Conservation (phyloP, 1,284 basidiomycete genomes). For the Austropuccinia psidii region DNA sequence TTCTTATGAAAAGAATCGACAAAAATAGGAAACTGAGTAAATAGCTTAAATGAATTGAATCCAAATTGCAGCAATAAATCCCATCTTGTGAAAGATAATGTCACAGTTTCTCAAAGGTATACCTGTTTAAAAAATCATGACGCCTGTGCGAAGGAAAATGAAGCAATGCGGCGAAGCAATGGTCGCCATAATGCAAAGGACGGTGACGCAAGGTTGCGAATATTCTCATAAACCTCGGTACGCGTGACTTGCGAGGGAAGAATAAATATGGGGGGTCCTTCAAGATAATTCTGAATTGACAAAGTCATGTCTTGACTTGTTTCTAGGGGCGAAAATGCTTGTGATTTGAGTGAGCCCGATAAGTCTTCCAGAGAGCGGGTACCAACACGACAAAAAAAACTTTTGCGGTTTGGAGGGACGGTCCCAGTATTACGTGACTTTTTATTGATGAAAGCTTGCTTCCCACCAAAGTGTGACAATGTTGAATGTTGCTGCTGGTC, state of each 20-base stretch:
- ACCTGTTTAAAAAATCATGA: too few species aligned
- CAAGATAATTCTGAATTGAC: too few species aligned
- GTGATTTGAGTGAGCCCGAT: not conserved
- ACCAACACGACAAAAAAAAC: not conserved
- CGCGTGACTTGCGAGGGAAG: not conserved
- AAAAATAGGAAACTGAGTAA: too few species aligned
- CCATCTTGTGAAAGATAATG: too few species aligned
- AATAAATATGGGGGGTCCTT: not conserved
- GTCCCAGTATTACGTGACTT: not conserved
- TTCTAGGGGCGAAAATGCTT: not conserved
- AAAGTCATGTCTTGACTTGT: too few species aligned
- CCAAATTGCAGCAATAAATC: too few species aligned
- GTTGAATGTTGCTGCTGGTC: too few species aligned
- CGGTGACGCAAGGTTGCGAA: not conserved
- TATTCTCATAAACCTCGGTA: not conserved
- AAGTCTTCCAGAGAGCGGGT: not conserved
- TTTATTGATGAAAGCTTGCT: not conserved
- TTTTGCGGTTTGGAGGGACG: not conserved
- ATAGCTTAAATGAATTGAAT: too few species aligned
- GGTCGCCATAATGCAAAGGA: constrained; percentile 11
- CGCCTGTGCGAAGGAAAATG: not conserved
- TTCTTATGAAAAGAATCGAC: too few species aligned
- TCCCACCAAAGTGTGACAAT: too few species aligned
- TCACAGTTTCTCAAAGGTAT: too few species aligned
- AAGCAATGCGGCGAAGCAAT: not conserved